Conservation (phyloP, 2,329 filamentous ascomycete species). For the Thielaviopsis euricoi region DNA sequence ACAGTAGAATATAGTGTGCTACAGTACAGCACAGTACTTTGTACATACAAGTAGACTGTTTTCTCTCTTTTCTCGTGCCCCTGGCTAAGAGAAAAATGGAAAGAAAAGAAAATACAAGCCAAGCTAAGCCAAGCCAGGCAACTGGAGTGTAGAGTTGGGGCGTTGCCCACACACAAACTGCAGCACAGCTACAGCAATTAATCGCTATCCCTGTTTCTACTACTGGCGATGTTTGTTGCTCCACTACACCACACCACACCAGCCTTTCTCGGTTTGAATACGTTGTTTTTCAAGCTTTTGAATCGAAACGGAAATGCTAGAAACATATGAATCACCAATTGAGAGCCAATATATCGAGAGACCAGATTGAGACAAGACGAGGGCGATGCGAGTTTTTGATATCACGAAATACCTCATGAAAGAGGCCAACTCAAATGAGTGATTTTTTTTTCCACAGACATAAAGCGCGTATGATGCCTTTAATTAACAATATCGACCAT, state of each 20-base stretch:
- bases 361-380: neutral
- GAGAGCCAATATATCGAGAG: neutral
- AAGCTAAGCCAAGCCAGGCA: neutral
- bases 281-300: too few species aligned
- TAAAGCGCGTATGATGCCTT: neutral
- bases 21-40: too few species aligned
- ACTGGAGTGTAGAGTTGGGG: neutral
- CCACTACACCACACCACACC: too few species aligned
- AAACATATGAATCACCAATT: neutral
- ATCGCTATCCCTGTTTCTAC: slow-evolving; percentile 4
- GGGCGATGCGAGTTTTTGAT: too few species aligned
- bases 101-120: neutral
- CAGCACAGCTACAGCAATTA: neutral
- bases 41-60: neutral
- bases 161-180: neutral
- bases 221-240: neutral
- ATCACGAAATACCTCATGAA: too few species aligned
- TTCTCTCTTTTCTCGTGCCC: neutral
- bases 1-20: neutral
- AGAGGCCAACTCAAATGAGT: too few species aligned
- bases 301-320: too few species aligned
- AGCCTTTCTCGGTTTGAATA: too few species aligned
- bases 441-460: neutral
- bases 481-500: neutral
- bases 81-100: neutral